These are phyloP conservation scores for Phytopythium mirpurense DNA, from an alignment of 352 stramenopile genomes.

Conservation along the genomic window DNA sequence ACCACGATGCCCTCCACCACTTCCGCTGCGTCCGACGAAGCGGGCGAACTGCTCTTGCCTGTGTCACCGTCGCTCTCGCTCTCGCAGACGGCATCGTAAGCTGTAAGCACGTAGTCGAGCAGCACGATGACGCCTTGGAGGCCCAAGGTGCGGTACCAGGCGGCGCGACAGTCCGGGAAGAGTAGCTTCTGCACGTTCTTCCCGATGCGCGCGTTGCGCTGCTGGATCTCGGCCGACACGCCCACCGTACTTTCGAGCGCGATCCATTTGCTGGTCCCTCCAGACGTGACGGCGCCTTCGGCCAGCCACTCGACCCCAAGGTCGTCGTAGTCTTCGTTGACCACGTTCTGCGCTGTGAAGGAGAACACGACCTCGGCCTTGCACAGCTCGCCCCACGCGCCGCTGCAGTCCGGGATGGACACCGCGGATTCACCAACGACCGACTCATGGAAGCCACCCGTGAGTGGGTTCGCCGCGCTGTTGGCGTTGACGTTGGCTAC, in stretches of 20 bases:
- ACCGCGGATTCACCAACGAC: slow-evolving; percentile 35
- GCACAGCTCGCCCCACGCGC: slow-evolving; percentile 30
- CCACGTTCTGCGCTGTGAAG: slow-evolving; percentile 56
- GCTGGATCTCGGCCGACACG: slow-evolving; percentile 64
- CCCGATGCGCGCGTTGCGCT: slow-evolving; percentile 57
- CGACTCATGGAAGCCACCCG: slow-evolving; percentile 50
- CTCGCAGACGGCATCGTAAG: slow-evolving; percentile 29
- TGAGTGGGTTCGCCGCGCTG: slow-evolving; percentile 22
- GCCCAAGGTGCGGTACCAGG: slow-evolving; percentile 54
- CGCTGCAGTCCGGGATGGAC: slow-evolving; percentile 28
- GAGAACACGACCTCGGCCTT: slow-evolving; percentile 74
- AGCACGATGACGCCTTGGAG: slow-evolving; percentile 46
- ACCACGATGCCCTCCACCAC: slow-evolving; percentile 48
- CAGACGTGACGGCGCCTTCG: slow-evolving; percentile 38
- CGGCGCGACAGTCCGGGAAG: slow-evolving; percentile 30
- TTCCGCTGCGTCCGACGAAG: slow-evolving; percentile 9
- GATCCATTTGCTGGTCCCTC: slow-evolving; percentile 55
- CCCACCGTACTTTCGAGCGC: slow-evolving; percentile 47
- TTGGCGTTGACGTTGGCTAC: slow-evolving; percentile 7
- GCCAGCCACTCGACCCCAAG: slow-evolving; percentile 67
- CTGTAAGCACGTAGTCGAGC: slow-evolving; percentile 59
- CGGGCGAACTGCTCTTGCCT: not conserved
- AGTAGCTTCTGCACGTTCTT: slow-evolving; percentile 50
- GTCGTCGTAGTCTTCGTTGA: slow-evolving; percentile 52
- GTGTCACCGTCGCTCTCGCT: slow-evolving; percentile 3